Evolutionary conservation across 352 stramenopile species (phyloP).

Genomic region (Pythium dissimile): DNA sequence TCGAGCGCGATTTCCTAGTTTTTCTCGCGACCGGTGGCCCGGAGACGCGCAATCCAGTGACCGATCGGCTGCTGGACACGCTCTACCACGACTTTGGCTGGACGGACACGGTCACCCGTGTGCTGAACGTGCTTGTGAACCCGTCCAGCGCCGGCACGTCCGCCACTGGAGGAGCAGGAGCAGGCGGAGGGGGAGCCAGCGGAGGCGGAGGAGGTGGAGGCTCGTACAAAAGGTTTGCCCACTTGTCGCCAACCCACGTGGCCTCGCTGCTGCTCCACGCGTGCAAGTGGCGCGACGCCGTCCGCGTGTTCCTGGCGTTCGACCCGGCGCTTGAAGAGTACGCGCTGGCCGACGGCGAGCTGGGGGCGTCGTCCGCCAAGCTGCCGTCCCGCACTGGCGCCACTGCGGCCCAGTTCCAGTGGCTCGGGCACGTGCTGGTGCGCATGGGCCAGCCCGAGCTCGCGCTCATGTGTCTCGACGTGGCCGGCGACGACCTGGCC

Average conservation of each 20-base stretch:
- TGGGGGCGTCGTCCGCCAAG: constrained; percentile 35
- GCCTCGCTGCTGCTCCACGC: constrained; percentile 49
- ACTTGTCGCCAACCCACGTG: constrained; percentile 37
- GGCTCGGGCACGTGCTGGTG: constrained; percentile 43
- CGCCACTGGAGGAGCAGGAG: background rate
- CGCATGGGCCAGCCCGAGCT: constrained; percentile 50
- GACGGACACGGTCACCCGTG: constrained; percentile 46
- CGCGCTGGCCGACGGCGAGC: constrained; percentile 41
- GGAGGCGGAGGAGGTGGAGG: constrained; percentile 19
- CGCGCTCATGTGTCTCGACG: constrained; percentile 58
- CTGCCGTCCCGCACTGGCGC: constrained; percentile 51
- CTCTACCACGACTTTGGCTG: constrained; percentile 58
- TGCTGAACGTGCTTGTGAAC: constrained; percentile 38
- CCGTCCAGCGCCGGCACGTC: background rate
- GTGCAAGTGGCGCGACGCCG: constrained; percentile 52
- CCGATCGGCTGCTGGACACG: constrained; percentile 34
- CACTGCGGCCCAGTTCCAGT: constrained; percentile 33
- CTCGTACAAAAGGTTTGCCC: constrained; percentile 39
- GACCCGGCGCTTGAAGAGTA: constrained; percentile 72
- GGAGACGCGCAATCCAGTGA: constrained; percentile 43
- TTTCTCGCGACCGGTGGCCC: constrained; percentile 42
- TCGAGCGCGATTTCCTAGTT: constrained; percentile 59
- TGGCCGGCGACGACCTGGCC: constrained; percentile 64
- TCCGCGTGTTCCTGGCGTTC: constrained; percentile 41
- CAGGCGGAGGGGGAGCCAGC: constrained; percentile 15